Evolutionary conservation across 352 stramenopile genomes (phyloP), one percentile per base, ranked within the genome.

Genomic region (Pythium rhizo-oryzae): DNA sequence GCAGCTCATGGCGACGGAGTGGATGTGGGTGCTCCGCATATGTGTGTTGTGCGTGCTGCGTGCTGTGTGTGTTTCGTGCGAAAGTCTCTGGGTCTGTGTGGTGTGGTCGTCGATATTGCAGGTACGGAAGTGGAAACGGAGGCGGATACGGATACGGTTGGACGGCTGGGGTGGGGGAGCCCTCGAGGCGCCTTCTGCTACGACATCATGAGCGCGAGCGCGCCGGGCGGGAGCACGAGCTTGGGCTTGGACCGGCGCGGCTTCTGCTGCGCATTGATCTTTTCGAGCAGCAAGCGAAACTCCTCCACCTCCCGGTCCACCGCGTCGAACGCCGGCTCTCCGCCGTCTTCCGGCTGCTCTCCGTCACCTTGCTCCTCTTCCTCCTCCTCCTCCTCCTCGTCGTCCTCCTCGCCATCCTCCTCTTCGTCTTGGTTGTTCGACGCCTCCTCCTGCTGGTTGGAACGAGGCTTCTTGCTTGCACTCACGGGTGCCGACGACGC

Each of bases 281-380:
- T 85, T 69, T 91, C 85, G 60, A 93, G 71, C 71, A 90, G 61
- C 43, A 83, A 41, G 24, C 85, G 82, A 52, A 93, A 93, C 51
- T 84, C 78, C 68, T 93, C 85, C 16, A 93, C 85, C 63, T 93
- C 85, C n/a, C 81, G 81, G 51, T 93, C 85, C 37, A 91, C 79
- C 39, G 80, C 80, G 59, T 87, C 79, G 7, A 71, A 62, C n/a
- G 73, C 72, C 16, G 56, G 65, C 28, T 80, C n/a, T 1, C 80
- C 71, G 8, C 57, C 73, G 24, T 79, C 70, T n/a, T 70, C 55
- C 41, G 65, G 55, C 18, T 52, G 30, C 19, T 52, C n/a, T 16
- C 44, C 43, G 21, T 47, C 28, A 2, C 57, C 30, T 15, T 59
- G 18, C 23, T 63, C 18, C 51, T 56, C 50, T 28, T 62, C n/a